Conservation (phyloP, 352 stramenopile species). For the Salisapilia sapeloensis region DNA sequence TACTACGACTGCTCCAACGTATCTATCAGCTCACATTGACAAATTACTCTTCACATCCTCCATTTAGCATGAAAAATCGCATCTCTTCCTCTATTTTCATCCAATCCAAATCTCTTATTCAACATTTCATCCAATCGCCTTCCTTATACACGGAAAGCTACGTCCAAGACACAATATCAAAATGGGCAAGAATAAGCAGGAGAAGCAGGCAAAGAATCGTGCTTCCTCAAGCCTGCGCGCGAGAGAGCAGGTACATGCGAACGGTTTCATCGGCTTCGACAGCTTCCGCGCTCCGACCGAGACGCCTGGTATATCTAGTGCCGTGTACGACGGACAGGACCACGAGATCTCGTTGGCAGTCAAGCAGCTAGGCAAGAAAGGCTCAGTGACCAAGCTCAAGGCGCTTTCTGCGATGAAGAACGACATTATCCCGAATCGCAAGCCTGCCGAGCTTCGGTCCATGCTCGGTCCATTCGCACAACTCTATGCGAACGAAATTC, state of each 20-base stretch:
- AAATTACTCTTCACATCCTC: too few relatives aligned
- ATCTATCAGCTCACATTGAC: too few relatives aligned
- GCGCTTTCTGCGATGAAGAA: conserved; percentile 39
- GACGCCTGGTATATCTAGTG: neutral
- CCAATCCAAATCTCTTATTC: too few relatives aligned
- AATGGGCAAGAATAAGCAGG: conserved; percentile 84
- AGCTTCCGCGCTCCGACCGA: conserved; percentile 22
- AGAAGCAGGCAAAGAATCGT: conserved; percentile 69
- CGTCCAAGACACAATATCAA: too few relatives aligned
- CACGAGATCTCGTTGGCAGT: conserved; percentile 58
- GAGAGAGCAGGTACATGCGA: conserved; percentile 31
- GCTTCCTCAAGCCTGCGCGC: conserved; percentile 65
- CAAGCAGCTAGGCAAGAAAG: conserved; percentile 79
- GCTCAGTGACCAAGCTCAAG: conserved; percentile 66
- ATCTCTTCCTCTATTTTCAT: too few relatives aligned
- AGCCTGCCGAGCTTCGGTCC: conserved; percentile 30
- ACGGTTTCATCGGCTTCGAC: conserved; percentile 56
- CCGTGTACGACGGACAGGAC: conserved; percentile 59
- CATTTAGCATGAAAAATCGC: too few relatives aligned
- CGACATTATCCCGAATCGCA: conserved; percentile 40
- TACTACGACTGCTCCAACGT: too few relatives aligned
- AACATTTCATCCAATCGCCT: too few relatives aligned
- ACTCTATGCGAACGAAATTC: conserved; percentile 63
- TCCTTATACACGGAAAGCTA: too few relatives aligned
- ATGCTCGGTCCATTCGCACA: conserved; percentile 68